Base-by-base conservation (phyloP, 305 asterid genomes). In the Solanum hybrid region DNA sequence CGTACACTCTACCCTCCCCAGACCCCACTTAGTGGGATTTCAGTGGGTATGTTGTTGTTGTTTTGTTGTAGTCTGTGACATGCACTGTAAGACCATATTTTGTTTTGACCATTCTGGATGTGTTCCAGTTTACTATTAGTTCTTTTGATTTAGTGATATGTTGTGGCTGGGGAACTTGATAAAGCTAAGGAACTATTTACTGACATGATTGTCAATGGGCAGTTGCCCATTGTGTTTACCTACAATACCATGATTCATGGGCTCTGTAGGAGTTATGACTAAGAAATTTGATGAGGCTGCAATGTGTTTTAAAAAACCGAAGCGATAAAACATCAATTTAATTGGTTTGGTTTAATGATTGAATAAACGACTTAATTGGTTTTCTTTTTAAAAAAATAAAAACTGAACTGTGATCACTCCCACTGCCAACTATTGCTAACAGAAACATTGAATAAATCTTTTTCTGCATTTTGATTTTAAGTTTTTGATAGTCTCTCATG, bases 201-300 rank as follows among this genome's bases (percentile, higher is more conserved):
- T 51, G 97, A 92, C 90, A 97, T 96, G 99, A 92, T 91, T 37
- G 85, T 88, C 79, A 93, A 91, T 51, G 97, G 98, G 9, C 95
- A 95, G 33, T 91, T 95, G 91, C 99, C 98, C 17, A 97, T 96
- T 90, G 98, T 94, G 87, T 95, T 94, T 91, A 96, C 99, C 3
- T 95, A 96, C 92, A 96, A 96, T 91, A 94, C 99, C 81, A 97
- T 96, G 99, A 96, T 96, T 77, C 95, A 97, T 2, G 98, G 98
- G 70, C 94, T 95, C 72, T 96, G 98, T 90, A 94, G 93, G 94
- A 45, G 61, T 45, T 5, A 45, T 45, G 61, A 94, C 87, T 85
- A 83, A 94, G 89, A 95, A 93, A 89, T 97, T 93, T 91, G 95
- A 95, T 89, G 98, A 96, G 90, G 98, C 98, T 73, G 79, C 79